Evolutionary conservation across 1,284 basidiomycete species (phyloP).

Genomic region (Irpex rosettiformis): DNA sequence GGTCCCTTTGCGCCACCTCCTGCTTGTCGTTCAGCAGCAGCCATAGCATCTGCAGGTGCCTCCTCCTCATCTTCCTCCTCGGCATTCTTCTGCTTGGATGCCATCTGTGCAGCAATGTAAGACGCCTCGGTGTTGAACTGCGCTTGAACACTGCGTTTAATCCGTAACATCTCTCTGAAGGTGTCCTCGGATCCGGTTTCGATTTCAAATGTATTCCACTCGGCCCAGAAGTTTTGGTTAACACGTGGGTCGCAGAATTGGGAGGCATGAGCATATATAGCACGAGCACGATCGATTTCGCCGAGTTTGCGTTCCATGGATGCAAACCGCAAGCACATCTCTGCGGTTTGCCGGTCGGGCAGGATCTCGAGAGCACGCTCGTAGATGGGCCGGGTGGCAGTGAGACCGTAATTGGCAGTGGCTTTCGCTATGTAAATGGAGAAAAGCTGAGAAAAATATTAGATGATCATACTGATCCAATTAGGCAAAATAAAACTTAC

Average conservation of each 20-base stretch:
- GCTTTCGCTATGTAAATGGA: slow-evolving; percentile 98
- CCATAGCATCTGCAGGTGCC: slow-evolving; percentile 67
- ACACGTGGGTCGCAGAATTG: slow-evolving; percentile 98
- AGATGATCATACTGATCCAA: slow-evolving; percentile 7
- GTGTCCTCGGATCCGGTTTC: slow-evolving; percentile 98
- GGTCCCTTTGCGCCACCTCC: slow-evolving; percentile 31
- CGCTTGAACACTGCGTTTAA: slow-evolving; percentile 97
- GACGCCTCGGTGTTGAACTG: slow-evolving; percentile 97
- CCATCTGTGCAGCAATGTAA: slow-evolving; percentile 83
- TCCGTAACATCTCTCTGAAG: slow-evolving; percentile 97
- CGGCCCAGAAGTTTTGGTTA: slow-evolving; percentile 89
- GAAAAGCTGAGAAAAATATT: slow-evolving; percentile 72
- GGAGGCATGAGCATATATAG: slow-evolving; percentile 95
- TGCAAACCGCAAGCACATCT: slow-evolving; percentile 97
- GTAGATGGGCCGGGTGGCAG: slow-evolving; percentile 96
- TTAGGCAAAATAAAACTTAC: slow-evolving; percentile 38
- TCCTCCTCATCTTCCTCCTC: slow-evolving; percentile 48
- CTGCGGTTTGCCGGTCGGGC: slow-evolving; percentile 92
- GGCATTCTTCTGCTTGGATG: slow-evolving; percentile 55
- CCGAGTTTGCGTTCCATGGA: slow-evolving; percentile 96
- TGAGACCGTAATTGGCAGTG: slow-evolving; percentile 91
- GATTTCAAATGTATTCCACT: slow-evolving; percentile 98
- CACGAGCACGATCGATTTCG: slow-evolving; percentile 96
- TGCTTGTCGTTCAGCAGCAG: slow-evolving; percentile 48
- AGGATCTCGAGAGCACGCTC: slow-evolving; percentile 93